These are phyloP conservation scores for Trifolium dubium DNA, from an alignment of 306 rosid species.

Conservation along the genomic window DNA sequence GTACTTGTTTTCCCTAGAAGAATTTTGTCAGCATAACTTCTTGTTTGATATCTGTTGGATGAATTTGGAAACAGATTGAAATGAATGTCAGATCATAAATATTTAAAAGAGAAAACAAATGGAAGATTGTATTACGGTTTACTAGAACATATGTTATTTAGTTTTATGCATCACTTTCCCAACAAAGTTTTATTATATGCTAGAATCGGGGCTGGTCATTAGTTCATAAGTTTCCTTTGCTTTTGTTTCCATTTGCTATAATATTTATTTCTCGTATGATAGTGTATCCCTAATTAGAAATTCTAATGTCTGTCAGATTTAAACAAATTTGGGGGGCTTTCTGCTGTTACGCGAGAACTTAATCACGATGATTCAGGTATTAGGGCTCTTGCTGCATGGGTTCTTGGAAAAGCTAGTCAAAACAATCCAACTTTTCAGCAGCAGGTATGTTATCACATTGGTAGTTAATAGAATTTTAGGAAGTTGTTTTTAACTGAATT, in stretches of 20 bases:
- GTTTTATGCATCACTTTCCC: slow-evolving; percentile 14
- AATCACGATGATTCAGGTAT: slow-evolving; percentile 63
- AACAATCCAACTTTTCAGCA: slow-evolving; percentile 80
- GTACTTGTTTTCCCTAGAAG: neutral
- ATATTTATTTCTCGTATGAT: neutral
- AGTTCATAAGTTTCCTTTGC: slow-evolving; percentile 25
- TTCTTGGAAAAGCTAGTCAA: slow-evolving; percentile 84
- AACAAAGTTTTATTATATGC: neutral
- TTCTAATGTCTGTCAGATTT: slow-evolving; percentile 57
- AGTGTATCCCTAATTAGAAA: slow-evolving; percentile 38
- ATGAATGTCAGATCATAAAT: slow-evolving; percentile 19
- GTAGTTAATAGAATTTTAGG: slow-evolving; percentile 17
- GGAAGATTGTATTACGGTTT: neutral
- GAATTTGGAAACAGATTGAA: neutral
- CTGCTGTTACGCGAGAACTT: slow-evolving; percentile 59
- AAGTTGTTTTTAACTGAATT: slow-evolving; percentile 6
- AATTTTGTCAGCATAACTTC: slow-evolving; percentile 1
- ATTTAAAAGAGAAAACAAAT: neutral
- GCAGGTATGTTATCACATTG: slow-evolving; percentile 56
- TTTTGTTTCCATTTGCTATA: slow-evolving; percentile 24
- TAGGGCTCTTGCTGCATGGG: slow-evolving; percentile 82
- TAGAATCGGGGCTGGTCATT: neutral
- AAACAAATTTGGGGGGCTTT: slow-evolving; percentile 77
- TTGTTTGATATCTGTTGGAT: neutral
- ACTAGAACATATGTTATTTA: neutral